Conservation (phyloP, 306 rosid species). For the Dicorynia guianensis region DNA sequence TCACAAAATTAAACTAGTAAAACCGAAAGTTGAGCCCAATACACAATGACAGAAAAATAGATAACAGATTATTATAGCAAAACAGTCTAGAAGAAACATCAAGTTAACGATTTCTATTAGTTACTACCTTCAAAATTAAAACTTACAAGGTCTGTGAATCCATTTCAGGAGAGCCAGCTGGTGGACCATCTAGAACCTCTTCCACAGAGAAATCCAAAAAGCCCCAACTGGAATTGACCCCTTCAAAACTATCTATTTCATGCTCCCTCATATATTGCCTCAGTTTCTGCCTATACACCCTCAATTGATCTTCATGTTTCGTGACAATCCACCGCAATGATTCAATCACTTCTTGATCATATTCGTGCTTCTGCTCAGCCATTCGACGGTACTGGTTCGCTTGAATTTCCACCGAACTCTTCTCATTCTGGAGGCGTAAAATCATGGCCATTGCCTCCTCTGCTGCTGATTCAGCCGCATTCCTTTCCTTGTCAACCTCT, state of each 20-base stretch:
- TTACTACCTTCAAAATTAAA: slow-evolving; percentile 23
- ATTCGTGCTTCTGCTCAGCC: slow-evolving; percentile 63
- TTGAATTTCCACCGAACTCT: slow-evolving; percentile 57
- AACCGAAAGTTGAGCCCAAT: slow-evolving; percentile 24
- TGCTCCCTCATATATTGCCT: slow-evolving; percentile 38
- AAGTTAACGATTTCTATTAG: slow-evolving; percentile 32
- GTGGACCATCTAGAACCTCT: slow-evolving; percentile 6
- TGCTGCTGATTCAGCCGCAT: slow-evolving; percentile 66
- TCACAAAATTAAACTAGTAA: slow-evolving; percentile 8
- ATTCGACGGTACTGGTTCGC: slow-evolving; percentile 65
- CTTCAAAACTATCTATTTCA: slow-evolving; percentile 41
- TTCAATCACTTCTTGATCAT: slow-evolving; percentile 56
- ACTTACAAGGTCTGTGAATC: slow-evolving; percentile 47
- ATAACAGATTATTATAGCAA: background rate
- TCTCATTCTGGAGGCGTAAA: slow-evolving; percentile 71
- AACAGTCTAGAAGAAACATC: slow-evolving; percentile 30
- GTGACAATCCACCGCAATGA: slow-evolving; percentile 53
- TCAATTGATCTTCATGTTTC: slow-evolving; percentile 52
- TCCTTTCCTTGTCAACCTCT: slow-evolving; percentile 78
- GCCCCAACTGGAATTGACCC: background rate
- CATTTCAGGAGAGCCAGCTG: slow-evolving; percentile 36
- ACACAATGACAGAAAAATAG: background rate
- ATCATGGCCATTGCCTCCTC: slow-evolving; percentile 91
- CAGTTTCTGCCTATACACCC: slow-evolving; percentile 43
- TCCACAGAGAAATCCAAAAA: background rate